These are phyloP conservation scores for Fusarium floridanum DNA, from an alignment of 2,329 filamentous ascomycete species.

Conservation along the genomic window DNA sequence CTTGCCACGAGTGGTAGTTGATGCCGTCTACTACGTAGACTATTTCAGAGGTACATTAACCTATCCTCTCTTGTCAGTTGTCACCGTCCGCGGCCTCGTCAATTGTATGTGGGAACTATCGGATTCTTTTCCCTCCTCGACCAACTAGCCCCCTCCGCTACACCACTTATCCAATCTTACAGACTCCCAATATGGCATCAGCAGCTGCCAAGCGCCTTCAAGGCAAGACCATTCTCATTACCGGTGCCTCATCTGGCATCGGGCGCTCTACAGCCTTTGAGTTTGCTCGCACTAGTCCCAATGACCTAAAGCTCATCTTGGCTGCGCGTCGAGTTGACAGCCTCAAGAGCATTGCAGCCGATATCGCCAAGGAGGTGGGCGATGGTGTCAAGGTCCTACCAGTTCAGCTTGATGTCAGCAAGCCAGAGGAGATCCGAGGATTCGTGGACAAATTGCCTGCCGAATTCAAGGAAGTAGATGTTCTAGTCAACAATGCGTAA, in stretches of 20 bases:
- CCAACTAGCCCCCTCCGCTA: background rate
- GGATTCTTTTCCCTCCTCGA: background rate
- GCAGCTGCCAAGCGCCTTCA: conserved; percentile 84
- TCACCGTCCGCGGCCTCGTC: background rate
- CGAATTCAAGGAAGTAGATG: conserved; percentile 85
- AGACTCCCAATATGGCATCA: conserved; percentile 57
- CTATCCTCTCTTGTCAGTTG: background rate
- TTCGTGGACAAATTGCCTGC: conserved; percentile 81
- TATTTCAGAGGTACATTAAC: background rate
- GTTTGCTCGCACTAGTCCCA: conserved; percentile 87
- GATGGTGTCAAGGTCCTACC: conserved; percentile 84
- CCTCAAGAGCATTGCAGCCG: conserved; percentile 78
- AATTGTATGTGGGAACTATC: background rate
- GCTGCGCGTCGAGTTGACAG: conserved; percentile 86
- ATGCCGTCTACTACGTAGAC: background rate
- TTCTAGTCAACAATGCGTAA: conserved; percentile 96
- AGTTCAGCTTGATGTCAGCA: conserved; percentile 88
- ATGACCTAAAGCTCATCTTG: conserved; percentile 83
- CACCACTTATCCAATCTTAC: background rate
- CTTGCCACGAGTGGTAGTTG: background rate
- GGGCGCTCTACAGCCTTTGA: conserved; percentile 85
- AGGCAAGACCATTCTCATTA: conserved; percentile 93
- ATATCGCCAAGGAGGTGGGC: conserved; percentile 83
- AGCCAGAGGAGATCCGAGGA: conserved; percentile 76
- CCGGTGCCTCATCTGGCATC: conserved; percentile 93